A percentile compares a stretch with the other conserved stretches of the same genome.
Conservation (phyloP, 2,329 filamentous ascomycete genomes). For the Diaporthe ilicicola region DNA sequence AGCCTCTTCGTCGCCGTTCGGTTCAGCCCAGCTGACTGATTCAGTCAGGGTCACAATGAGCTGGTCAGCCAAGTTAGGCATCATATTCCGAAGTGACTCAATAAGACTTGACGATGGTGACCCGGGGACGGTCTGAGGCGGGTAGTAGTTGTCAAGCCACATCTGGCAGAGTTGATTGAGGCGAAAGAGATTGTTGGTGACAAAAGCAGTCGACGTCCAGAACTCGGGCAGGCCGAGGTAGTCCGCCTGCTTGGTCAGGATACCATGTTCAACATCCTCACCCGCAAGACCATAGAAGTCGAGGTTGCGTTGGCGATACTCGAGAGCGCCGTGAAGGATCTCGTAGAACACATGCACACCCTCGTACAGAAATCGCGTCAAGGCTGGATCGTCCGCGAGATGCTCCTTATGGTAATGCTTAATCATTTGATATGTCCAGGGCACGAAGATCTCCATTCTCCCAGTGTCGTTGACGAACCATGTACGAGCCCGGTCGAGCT, state of each 20-base stretch:
- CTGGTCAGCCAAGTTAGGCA: conserved; percentile 62
- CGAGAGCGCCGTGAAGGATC: conserved; percentile 71
- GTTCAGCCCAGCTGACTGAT: conserved; percentile 58
- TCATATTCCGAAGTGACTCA: conserved; percentile 54
- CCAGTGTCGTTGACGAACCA: conserved; percentile 85
- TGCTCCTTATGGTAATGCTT: conserved; percentile 74
- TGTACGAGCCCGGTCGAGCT: conserved; percentile 81
- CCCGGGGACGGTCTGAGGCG: conserved; percentile 34
- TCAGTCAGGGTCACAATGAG: conserved; percentile 65
- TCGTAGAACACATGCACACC: conserved; percentile 73
- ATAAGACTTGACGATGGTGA: conserved; percentile 51
- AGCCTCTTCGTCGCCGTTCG: conserved; percentile 56
- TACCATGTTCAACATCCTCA: conserved; percentile 72
- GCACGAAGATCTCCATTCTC: conserved; percentile 77
- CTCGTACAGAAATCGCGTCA: conserved; percentile 70
- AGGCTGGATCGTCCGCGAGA: conserved; percentile 60
- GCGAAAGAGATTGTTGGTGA: conserved; percentile 69
- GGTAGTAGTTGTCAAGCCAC: conserved; percentile 60
- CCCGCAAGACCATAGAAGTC: conserved; percentile 75
- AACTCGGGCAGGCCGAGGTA: conserved; percentile 79
- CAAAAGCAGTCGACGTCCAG: conserved; percentile 80
- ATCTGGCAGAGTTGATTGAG: conserved; percentile 65
- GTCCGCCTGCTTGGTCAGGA: conserved; percentile 59
- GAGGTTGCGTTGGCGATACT: conserved; percentile 77
- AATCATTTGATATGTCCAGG: conserved; percentile 81